phyloP scores from a whole-genome alignment of 148 eudicot genomes.

The Rhododendron vialii region DNA sequence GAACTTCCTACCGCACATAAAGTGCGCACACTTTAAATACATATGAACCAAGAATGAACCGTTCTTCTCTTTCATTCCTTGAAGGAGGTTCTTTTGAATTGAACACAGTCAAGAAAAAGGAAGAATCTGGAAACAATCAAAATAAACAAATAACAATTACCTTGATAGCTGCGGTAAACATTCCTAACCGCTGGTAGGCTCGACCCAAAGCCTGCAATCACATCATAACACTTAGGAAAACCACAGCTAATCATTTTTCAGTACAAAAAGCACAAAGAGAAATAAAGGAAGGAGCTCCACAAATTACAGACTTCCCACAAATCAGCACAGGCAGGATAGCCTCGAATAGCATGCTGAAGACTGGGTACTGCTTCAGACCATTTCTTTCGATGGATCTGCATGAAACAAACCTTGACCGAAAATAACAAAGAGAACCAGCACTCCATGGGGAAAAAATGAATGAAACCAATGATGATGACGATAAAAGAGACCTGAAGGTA shows the following conservation, averaged over 20 bases:
- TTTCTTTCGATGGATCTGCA: conserved; percentile 71
- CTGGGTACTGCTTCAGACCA: conserved; percentile 90
- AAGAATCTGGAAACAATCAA: neutral
- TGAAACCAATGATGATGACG: neutral
- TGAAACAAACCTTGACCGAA: neutral
- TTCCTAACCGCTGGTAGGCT: conserved; percentile 84
- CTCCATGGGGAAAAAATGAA: neutral
- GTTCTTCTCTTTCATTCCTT: neutral
- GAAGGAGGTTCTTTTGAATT: neutral
- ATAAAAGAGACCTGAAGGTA: conserved; percentile 59
- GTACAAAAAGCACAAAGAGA: neutral
- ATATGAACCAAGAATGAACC: neutral
- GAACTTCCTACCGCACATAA: neutral
- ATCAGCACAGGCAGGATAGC: conserved; percentile 78
- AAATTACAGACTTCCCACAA: conserved; percentile 84
- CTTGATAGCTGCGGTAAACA: conserved; percentile 97
- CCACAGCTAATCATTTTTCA: neutral
- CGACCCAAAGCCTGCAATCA: conserved; percentile 69
- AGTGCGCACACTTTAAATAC: conserved; percentile 5
- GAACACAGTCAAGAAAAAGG: neutral
- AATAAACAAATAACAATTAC: conserved; percentile 24
- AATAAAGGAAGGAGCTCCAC: neutral
- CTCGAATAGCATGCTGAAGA: conserved; percentile 90
- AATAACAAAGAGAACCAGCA: neutral
- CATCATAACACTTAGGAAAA: conserved; percentile 1